Conservation (phyloP, 73 alveolate genomes). For the Paramecium sexaurelia region DNA sequence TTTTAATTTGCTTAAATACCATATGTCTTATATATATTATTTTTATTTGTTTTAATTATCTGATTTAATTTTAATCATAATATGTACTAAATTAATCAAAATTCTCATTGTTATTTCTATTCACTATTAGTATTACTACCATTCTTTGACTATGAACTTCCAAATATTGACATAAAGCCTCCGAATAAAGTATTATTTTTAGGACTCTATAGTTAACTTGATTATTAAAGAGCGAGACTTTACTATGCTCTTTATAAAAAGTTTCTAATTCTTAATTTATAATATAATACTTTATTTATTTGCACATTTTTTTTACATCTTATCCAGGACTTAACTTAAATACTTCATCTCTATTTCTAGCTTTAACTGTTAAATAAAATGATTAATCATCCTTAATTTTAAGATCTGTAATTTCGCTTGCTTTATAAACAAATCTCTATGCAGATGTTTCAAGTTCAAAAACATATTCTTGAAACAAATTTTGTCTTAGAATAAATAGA, state of each 20-base stretch:
- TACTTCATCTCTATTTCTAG: constrained; percentile 12
- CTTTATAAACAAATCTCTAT: neutral
- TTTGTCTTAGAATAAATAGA: neutral
- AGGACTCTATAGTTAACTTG: neutral
- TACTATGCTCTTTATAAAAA: neutral
- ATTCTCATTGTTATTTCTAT: neutral
- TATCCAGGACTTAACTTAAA: neutral
- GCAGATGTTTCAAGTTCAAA: constrained; percentile 8
- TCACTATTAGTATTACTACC: neutral
- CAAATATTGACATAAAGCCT: neutral
- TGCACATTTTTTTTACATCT: neutral
- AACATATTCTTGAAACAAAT: neutral
- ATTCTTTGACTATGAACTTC: neutral
- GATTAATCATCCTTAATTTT: neutral
- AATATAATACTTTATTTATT: neutral
- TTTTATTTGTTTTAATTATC: neutral
- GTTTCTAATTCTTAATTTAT: neutral
- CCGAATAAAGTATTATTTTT: neutral
- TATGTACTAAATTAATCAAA: neutral
- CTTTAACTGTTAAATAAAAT: neutral
- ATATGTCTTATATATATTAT: neutral
- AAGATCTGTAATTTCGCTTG: neutral
- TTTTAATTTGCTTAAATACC: neutral
- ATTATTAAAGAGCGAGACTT: neutral
- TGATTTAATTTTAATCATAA: neutral